Percentiles rank a stretch among this genome's conserved stretches.
phyloP scores from a whole-genome alignment of 2,329 filamentous ascomycete species.

The Chalaropsis ovoidea region DNA sequence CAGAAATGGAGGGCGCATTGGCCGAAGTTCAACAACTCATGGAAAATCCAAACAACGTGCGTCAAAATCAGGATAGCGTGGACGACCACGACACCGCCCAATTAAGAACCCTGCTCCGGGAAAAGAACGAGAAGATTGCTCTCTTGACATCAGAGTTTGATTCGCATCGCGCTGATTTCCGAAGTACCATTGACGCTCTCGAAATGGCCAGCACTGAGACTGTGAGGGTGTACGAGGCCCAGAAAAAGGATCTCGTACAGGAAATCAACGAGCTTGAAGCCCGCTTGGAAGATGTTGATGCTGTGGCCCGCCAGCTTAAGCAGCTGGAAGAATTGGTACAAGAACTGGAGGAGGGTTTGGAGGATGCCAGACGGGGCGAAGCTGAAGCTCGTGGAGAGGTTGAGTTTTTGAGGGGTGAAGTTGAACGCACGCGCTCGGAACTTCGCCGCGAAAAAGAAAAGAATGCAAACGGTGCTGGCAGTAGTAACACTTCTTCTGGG shows the following conservation, averaged over 20 bases:
- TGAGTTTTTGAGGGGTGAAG: slow-evolving; percentile 87
- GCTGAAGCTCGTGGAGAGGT: slow-evolving; percentile 92
- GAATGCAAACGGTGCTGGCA: slow-evolving; percentile 44
- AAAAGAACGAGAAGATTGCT: slow-evolving; percentile 95
- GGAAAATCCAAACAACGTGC: slow-evolving; percentile 43
- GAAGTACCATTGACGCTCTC: slow-evolving; percentile 91
- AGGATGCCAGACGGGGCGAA: slow-evolving; percentile 87
- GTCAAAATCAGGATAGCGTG: slow-evolving; percentile 38
- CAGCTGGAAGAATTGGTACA: slow-evolving; percentile 93
- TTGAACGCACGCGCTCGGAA: slow-evolving; percentile 82
- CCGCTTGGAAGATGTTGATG: slow-evolving; percentile 78
- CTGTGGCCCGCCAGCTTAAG: slow-evolving; percentile 81
- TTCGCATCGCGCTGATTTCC: slow-evolving; percentile 84
- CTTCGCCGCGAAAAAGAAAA: slow-evolving; percentile 81
- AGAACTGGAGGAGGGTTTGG: slow-evolving; percentile 89
- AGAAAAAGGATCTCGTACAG: slow-evolving; percentile 73
- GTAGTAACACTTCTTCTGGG: slow-evolving; percentile 28
- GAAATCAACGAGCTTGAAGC: slow-evolving; percentile 77
- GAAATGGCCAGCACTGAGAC: slow-evolving; percentile 95
- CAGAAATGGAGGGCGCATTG: slow-evolving; percentile 82
- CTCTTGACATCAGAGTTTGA: slow-evolving; percentile 93
- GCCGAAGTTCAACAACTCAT: slow-evolving; percentile 66
- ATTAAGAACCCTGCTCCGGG: slow-evolving; percentile 69
- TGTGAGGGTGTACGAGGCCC: slow-evolving; percentile 87
- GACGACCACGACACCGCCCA: slow-evolving; percentile 61